These are phyloP conservation scores for Ananas comosus DNA, from an alignment of 176 grass and related monocot species.

Conservation along the genomic window DNA sequence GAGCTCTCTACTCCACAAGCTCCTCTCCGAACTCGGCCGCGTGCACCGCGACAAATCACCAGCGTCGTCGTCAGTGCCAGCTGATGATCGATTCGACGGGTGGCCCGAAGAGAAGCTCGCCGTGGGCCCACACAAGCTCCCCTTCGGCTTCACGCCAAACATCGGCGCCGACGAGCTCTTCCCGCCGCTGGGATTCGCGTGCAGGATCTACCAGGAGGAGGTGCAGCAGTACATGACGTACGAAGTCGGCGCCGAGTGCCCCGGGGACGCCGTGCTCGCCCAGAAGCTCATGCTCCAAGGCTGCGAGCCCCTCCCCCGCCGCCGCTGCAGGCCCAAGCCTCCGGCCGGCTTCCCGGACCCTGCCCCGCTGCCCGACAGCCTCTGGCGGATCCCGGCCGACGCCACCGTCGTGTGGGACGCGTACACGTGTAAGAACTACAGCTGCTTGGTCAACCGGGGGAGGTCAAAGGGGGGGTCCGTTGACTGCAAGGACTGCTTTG, in stretches of 20 bases:
- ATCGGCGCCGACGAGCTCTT: slow-evolving; percentile 25
- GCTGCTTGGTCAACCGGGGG: slow-evolving; percentile 56
- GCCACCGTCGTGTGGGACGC: slow-evolving; percentile 57
- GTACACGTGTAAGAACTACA: slow-evolving; percentile 93
- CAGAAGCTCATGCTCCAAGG: slow-evolving; percentile 31
- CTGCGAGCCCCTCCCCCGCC: slow-evolving; percentile 20
- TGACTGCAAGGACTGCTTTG: slow-evolving; percentile 91
- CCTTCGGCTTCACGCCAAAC: slow-evolving; percentile 32
- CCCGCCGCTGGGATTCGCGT: slow-evolving; percentile 23
- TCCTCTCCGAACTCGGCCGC: slow-evolving; percentile 44
- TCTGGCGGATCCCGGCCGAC: slow-evolving; percentile 62
- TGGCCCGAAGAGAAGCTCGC: slow-evolving; percentile 21
- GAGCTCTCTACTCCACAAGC: slow-evolving; percentile 50
- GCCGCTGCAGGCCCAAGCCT: slow-evolving; percentile 9
- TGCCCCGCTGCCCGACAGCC: slow-evolving; percentile 33
- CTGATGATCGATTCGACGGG: slow-evolving; percentile 11
- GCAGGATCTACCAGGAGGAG: slow-evolving; percentile 23
- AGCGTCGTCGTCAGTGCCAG: neutral
- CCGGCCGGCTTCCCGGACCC: slow-evolving; percentile 41
- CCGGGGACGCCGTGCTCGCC: slow-evolving; percentile 18
- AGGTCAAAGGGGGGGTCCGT: slow-evolving; percentile 36
- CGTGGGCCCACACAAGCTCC: slow-evolving; percentile 41
- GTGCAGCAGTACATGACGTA: slow-evolving; percentile 28
- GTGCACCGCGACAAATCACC: slow-evolving; percentile 28
- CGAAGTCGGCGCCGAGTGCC: slow-evolving; percentile 22